Evolutionary conservation across 2,329 filamentous ascomycete species (phyloP).

Genomic region (Aspergillus pseudoterreus): DNA sequence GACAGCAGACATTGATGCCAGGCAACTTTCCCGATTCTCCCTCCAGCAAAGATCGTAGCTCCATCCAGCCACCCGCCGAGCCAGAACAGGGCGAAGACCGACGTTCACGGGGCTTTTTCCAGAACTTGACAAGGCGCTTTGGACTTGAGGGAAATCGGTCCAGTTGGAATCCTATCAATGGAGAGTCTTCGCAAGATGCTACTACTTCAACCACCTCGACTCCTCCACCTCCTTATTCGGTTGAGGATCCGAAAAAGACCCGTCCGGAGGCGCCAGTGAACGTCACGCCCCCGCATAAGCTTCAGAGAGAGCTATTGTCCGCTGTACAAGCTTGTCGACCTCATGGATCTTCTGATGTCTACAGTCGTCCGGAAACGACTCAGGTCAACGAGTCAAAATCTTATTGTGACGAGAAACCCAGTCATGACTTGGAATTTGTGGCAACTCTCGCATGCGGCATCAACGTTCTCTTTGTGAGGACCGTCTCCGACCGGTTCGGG

Average conservation of each 20-base stretch:
- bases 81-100: conserved; percentile 34
- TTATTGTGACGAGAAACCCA: conserved; percentile 77
- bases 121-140: conserved; percentile 63
- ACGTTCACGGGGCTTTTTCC: conserved; percentile 60
- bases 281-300: conserved; percentile 37
- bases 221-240: conserved; percentile 40
- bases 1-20: conserved; percentile 58
- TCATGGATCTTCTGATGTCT: conserved; percentile 70
- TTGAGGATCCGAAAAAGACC: conserved; percentile 29
- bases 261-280: conserved; percentile 30
- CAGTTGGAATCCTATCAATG: conserved; percentile 17
- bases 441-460: conserved; percentile 69
- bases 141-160: conserved; percentile 56
- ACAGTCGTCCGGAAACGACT: conserved; percentile 66
- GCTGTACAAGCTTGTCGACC: conserved; percentile 76
- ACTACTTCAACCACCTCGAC: conserved; percentile 19
- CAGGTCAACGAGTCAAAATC: conserved; percentile 76
- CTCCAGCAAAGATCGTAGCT: conserved; percentile 37
- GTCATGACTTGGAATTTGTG: conserved; percentile 68
- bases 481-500: conserved; percentile 46
- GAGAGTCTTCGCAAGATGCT: conserved; percentile 21
- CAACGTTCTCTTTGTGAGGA: conserved; percentile 66
- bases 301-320: conserved; percentile 58
- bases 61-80: conserved; percentile 20
- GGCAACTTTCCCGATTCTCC: conserved; percentile 69